Base-by-base conservation (phyloP, 2,329 filamentous ascomycete genomes). In the Fusarium buxicola region DNA sequence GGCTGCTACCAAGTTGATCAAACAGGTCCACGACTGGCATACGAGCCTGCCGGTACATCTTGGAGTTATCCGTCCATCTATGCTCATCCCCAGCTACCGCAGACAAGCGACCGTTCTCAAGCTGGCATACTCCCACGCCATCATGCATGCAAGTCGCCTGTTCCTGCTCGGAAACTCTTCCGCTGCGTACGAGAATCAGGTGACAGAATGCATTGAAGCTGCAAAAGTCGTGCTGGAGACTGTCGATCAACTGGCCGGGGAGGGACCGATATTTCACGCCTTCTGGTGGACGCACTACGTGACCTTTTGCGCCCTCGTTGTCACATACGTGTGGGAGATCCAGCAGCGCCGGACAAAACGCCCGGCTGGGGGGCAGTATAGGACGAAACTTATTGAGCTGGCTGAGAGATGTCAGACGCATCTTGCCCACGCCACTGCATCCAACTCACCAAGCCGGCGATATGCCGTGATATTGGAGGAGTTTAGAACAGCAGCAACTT, bases 281-380 rank as follows among this genome's bases (percentile, higher is more conserved):
- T 83, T 84, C 48, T 85, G 83, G 80, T 84, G 81, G 70, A 84
- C 80, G 7, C 81, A 83, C 50, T 84, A 84, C 63, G 81, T 84
- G 8, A 79, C 81, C 0, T 85, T 86, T 58, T 85, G 82, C 62
- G 82, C 83, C 0, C 74, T 86, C 0, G 80, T 82, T 0, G 81
- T 85, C 7, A 73, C 84, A 0, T 86, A 86, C 58, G 80, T 86
- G 6, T 84, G 81, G 75, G 75, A 82, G 49, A 70, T 73, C 3
- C 70, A 73, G 35, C 70, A 70, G 47, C 62, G 51, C 8, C 50
- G 64, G 10, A 65, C 44, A 15, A 61, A 48, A 18, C 60, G 47
- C 16, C 35, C n/a, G 4, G 49, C 48, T 2, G 59, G 58, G 12
- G 38, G 43, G 7, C 51, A 61, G 8, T 47, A 72, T 4, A 46